Evolutionary conservation across 139 green algal genomes (phyloP).

Genomic region (Chlorella sorokiniana): DNA sequence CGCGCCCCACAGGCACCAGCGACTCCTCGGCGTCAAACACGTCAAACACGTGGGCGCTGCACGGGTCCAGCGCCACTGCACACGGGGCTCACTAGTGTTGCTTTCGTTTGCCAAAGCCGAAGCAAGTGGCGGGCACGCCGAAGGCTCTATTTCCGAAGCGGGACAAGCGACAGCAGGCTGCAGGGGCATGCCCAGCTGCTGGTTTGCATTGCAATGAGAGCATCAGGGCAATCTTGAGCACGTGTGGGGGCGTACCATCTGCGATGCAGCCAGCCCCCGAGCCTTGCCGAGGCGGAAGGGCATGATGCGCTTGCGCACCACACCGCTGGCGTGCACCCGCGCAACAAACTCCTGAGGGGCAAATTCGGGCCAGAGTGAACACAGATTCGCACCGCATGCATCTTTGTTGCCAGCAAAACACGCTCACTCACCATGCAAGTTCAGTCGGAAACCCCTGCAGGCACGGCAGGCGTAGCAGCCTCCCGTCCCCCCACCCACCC

Average conservation of each 20-base stretch:
- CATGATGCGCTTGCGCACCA: slow-evolving; percentile 26
- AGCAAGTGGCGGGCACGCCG: background rate
- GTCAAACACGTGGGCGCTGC: slow-evolving; percentile 8
- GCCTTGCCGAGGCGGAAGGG: slow-evolving; percentile 6
- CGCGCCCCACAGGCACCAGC: background rate
- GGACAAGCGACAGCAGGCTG: background rate
- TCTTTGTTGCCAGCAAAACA: no score
- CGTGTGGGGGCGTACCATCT: background rate
- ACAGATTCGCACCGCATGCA: no score
- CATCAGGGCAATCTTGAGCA: background rate
- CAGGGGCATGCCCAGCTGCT: background rate
- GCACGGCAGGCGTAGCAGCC: background rate
- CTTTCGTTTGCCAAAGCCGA: background rate
- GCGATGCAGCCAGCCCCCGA: slow-evolving; percentile 3
- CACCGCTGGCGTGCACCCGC: background rate
- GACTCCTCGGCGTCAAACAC: slow-evolving; percentile 6
- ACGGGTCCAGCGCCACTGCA: background rate
- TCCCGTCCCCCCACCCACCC: background rate
- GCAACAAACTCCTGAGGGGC: slow-evolving; percentile 22
- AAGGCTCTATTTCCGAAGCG: background rate
- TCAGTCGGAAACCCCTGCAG: no score
- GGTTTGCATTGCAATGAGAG: no score
- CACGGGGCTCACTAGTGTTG: no score
- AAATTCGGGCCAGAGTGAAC: no score
- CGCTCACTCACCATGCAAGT: no score